Conservation (phyloP, 805 yeast genomes). For the Metschnikowia proteae region DNA sequence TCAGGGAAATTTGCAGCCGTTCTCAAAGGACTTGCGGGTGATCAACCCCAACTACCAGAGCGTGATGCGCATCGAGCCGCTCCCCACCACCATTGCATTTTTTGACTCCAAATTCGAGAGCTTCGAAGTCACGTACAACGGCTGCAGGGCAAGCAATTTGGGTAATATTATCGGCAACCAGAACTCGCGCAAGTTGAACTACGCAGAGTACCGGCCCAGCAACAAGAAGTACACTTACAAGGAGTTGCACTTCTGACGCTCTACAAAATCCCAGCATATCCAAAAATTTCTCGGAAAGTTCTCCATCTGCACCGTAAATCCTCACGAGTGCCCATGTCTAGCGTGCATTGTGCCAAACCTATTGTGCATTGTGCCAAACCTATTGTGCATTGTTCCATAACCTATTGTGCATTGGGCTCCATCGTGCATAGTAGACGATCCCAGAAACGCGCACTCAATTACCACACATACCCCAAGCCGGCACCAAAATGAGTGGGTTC, state of each 20-base stretch:
- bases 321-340: too few relatives aligned
- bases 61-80: constrained; percentile 65
- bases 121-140: constrained; percentile 75
- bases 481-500: constrained; percentile 1
- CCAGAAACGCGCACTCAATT: neutral
- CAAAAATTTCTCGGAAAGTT: neutral
- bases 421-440: neutral
- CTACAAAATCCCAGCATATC: neutral
- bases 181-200: constrained; percentile 45
- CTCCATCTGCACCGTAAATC: too few relatives aligned
- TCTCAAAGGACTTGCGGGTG: constrained; percentile 56
- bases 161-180: constrained; percentile 43
- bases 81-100: constrained; percentile 64
- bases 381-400: too few relatives aligned
- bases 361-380: too few relatives aligned
- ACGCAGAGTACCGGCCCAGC: constrained; percentile 70
- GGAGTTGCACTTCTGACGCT: constrained; percentile 25
- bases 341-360: too few relatives aligned
- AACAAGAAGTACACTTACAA: constrained; percentile 48
- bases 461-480: neutral
- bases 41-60: constrained; percentile 69
- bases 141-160: constrained; percentile 75
- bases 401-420: too few relatives aligned
- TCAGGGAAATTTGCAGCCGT: constrained; percentile 87
- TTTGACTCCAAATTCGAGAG: constrained; percentile 68